phyloP scores from a whole-genome alignment of 176 grass and related monocot species.

The Aechmea fasciata region DNA sequence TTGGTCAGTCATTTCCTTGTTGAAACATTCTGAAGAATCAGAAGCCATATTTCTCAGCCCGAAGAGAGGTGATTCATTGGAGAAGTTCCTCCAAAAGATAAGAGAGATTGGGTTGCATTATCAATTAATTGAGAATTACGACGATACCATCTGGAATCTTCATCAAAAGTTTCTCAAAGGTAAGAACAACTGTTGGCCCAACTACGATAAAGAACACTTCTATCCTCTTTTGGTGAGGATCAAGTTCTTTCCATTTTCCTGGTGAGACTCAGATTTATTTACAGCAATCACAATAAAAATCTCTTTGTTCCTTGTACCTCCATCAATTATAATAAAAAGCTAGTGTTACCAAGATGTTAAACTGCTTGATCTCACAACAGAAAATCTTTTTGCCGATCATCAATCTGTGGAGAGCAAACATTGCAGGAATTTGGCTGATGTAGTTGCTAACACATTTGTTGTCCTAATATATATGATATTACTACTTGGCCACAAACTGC shows the following conservation, averaged over 20 bases:
- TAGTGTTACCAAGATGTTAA: too few relatives aligned
- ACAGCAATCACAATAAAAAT: not conserved
- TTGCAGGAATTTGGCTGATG: too few relatives aligned
- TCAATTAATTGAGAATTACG: conserved; percentile 79
- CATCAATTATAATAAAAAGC: not conserved
- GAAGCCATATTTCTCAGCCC: conserved; percentile 79
- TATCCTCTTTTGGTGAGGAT: conserved; percentile 79
- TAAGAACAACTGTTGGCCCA: conserved; percentile 56
- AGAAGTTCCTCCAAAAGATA: conserved; percentile 51
- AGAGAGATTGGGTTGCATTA: conserved; percentile 48
- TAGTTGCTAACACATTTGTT: too few relatives aligned
- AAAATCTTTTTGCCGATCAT: too few relatives aligned
- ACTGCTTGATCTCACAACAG: too few relatives aligned
- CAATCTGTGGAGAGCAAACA: too few relatives aligned
- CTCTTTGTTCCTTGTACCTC: not conserved
- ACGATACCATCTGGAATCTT: conserved; percentile 54
- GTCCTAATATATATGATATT: too few relatives aligned
- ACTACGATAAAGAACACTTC: conserved; percentile 67
- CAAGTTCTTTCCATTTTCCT: not conserved
- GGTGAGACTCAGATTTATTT: not conserved
- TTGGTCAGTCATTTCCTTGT: conserved; percentile 32
- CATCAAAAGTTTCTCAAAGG: conserved; percentile 43
- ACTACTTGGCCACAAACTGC: too few relatives aligned
- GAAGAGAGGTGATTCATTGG: conserved; percentile 79
- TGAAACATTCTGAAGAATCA: conserved; percentile 51